Percentiles rank a stretch among this genome's conserved stretches.
phyloP scores from a whole-genome alignment of 2,329 filamentous ascomycete genomes.

The Xylaria sp. region DNA sequence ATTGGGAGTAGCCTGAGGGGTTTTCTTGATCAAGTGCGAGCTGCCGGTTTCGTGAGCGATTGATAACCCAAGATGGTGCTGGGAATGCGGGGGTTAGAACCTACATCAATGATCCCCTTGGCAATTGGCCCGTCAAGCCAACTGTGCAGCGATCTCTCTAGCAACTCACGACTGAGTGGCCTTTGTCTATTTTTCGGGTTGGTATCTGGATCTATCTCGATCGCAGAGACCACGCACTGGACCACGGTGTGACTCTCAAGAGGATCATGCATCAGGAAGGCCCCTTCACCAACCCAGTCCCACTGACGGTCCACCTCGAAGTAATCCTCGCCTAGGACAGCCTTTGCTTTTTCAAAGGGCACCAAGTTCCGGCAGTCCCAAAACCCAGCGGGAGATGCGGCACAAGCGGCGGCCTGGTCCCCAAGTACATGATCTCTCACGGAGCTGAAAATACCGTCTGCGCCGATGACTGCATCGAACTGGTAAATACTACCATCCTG shows the following conservation, averaged over 20 bases:
- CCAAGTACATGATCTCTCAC: constrained; percentile 32
- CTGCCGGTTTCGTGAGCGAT: not conserved
- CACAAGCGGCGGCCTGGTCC: not conserved
- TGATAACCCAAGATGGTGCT: not conserved
- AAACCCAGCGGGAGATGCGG: constrained; percentile 30
- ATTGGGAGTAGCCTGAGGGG: constrained; percentile 29
- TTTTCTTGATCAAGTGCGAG: constrained; percentile 30
- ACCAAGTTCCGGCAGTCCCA: constrained; percentile 39
- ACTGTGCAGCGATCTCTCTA: constrained; percentile 7
- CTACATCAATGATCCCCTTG: constrained; percentile 38
- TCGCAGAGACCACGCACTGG: constrained; percentile 37
- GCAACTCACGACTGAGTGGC: constrained; percentile 17
- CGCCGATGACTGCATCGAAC: constrained; percentile 38
- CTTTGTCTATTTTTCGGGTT: constrained; percentile 24
- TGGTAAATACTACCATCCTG: constrained; percentile 20
- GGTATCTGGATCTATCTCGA: constrained; percentile 24
- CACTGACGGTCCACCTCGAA: constrained; percentile 36
- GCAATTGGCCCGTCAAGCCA: constrained; percentile 38
- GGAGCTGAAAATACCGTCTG: constrained; percentile 38
- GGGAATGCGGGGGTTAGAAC: constrained; percentile 12
- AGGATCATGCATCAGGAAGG: constrained; percentile 37
- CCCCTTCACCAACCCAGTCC: constrained; percentile 36
- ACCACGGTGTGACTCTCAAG: constrained; percentile 39
- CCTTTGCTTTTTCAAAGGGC: constrained; percentile 30
- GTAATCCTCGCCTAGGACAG: constrained; percentile 28